A percentile compares a stretch with the other conserved stretches of the same genome.
These are phyloP conservation scores for Blastobotrys mokoenaii DNA, from an alignment of 805 yeast genomes.

Conservation along the genomic window DNA sequence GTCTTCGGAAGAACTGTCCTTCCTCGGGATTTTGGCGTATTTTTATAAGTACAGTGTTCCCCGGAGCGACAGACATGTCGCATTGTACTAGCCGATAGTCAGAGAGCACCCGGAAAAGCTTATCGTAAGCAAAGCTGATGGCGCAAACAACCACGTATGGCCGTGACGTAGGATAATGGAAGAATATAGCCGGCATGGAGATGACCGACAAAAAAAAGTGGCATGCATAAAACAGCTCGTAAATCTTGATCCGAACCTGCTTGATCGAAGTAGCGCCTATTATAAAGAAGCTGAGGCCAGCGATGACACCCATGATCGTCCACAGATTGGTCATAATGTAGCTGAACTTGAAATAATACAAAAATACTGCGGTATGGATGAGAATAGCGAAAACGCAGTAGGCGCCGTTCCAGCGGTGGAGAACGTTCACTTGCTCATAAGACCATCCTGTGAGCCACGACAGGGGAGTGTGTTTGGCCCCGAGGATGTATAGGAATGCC, in stretches of 20 bases:
- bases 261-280: constrained; percentile 16
- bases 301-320: constrained; percentile 16
- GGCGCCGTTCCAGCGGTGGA: constrained; percentile 34
- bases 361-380: constrained; percentile 14
- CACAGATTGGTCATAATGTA: constrained; percentile 16
- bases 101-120: constrained; percentile 10
- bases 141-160: constrained; percentile 19
- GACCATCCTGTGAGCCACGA: constrained; percentile 32
- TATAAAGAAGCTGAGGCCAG: constrained; percentile 13
- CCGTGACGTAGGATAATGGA: constrained; percentile 16
- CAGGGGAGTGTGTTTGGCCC: constrained; percentile 20
- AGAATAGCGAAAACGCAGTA: constrained; percentile 10
- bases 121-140: constrained; percentile 16
- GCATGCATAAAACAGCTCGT: constrained; percentile 18
- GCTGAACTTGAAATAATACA: constrained; percentile 12
- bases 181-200: constrained; percentile 15
- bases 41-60: constrained; percentile 16
- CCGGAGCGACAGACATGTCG: constrained; percentile 9
- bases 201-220: constrained; percentile 15
- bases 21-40: constrained; percentile 1
- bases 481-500: constrained; percentile 19
- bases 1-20: constrained; percentile 2
- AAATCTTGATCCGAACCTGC: constrained; percentile 8
- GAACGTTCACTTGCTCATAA: constrained; percentile 36
- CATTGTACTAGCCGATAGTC: constrained; percentile 16